Conservation (phyloP, 2,329 filamentous ascomycete species). For the Xylariaceae sp. region DNA sequence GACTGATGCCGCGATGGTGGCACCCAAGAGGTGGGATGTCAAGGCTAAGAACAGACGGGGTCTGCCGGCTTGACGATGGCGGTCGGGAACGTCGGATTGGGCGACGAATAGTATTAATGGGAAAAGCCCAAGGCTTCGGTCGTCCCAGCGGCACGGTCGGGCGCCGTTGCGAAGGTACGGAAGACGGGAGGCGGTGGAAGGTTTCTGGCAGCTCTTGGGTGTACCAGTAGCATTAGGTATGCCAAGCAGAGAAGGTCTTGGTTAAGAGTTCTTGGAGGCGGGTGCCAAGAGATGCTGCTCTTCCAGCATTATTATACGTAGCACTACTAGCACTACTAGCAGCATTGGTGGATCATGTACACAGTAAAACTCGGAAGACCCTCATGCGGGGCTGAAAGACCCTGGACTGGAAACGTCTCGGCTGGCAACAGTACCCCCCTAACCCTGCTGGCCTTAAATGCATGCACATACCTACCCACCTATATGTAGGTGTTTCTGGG, state of each 20-base stretch:
- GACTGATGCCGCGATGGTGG: slow-evolving; percentile 6
- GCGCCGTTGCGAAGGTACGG: slow-evolving; percentile 22
- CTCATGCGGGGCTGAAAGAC: too few relatives aligned
- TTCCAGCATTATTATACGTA: too few relatives aligned
- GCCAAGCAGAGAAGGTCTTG: slow-evolving; percentile 40
- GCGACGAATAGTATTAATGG: slow-evolving; percentile 18
- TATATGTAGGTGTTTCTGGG: too few relatives aligned
- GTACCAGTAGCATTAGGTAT: too few relatives aligned
- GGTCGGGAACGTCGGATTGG: not conserved
- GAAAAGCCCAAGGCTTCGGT: slow-evolving; percentile 21
- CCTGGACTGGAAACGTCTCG: too few relatives aligned
- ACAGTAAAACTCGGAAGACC: too few relatives aligned
- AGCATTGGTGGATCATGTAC: too few relatives aligned
- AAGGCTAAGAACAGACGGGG: slow-evolving; percentile 2
- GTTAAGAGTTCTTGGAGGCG: slow-evolving; percentile 34
- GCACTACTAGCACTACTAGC: too few relatives aligned
- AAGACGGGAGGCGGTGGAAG: slow-evolving; percentile 21
- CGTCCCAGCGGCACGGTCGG: slow-evolving; percentile 26
- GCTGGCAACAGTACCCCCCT: too few relatives aligned
- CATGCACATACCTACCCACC: too few relatives aligned
- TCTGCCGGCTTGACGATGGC: slow-evolving; percentile 16
- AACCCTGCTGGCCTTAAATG: too few relatives aligned
- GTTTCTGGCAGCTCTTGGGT: slow-evolving; percentile 38
- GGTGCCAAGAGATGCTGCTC: slow-evolving; percentile 39
- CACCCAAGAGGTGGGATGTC: slow-evolving; percentile 6